phyloP scores from a whole-genome alignment of 352 stramenopile species.

The Phytophthora constricta region DNA sequence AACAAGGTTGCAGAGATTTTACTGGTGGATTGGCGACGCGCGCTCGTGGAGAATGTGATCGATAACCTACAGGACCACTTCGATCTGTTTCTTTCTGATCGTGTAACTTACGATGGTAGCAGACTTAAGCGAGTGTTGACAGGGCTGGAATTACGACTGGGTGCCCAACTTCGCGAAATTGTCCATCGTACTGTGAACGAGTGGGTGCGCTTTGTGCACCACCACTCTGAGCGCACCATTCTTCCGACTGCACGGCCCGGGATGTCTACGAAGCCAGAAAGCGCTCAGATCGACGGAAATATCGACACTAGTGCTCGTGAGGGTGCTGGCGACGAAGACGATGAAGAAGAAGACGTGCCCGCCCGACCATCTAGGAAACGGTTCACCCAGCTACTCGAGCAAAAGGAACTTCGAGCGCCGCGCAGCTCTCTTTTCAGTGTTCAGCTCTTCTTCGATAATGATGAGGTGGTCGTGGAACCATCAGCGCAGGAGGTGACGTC shows the following conservation, averaged over 20 bases:
- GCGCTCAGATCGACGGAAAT: slow-evolving; percentile 1
- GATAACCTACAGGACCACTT: slow-evolving; percentile 95
- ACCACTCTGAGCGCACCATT: slow-evolving; percentile 15
- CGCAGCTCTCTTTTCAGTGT: slow-evolving; percentile 87
- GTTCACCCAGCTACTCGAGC: slow-evolving; percentile 3
- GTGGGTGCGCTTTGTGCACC: slow-evolving; percentile 69
- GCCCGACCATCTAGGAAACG: slow-evolving; percentile 8
- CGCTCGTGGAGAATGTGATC: slow-evolving; percentile 93
- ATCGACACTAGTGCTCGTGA: slow-evolving; percentile 3
- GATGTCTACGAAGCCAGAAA: background rate
- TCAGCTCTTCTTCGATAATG: slow-evolving; percentile 60
- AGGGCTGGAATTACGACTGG: slow-evolving; percentile 87
- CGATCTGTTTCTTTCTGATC: slow-evolving; percentile 93
- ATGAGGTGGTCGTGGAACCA: slow-evolving; percentile 64
- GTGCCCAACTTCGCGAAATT: slow-evolving; percentile 79
- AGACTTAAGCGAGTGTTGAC: slow-evolving; percentile 83
- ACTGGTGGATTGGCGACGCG: slow-evolving; percentile 87
- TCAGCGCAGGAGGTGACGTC: slow-evolving; percentile 73
- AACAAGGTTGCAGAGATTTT: slow-evolving; percentile 83
- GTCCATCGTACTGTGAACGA: slow-evolving; percentile 60
- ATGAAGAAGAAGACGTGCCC: slow-evolving; percentile 18
- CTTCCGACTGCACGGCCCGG: slow-evolving; percentile 1
- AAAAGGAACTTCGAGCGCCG: slow-evolving; percentile 47
- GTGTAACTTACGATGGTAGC: slow-evolving; percentile 53
- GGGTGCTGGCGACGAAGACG: background rate